Base-by-base conservation (phyloP, 2,329 filamentous ascomycete species). In the Colletotrichum sp. region DNA sequence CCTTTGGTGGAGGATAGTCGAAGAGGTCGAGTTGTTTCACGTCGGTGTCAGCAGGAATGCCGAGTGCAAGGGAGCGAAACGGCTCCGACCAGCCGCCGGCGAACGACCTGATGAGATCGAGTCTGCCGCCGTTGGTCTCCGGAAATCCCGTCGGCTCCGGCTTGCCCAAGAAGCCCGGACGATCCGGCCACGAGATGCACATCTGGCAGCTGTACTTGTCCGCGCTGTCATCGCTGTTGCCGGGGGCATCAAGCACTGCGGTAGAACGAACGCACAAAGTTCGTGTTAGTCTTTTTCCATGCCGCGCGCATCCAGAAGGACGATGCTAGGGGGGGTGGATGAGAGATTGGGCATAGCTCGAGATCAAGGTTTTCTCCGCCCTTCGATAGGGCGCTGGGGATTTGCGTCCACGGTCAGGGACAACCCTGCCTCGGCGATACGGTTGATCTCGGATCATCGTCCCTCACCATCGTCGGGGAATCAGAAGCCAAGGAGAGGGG, bases 141-240 rank as follows among this genome's bases (percentile, higher is more conserved):
- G 90, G 90, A 0, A 89, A 82, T 0, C 84, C 81, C 4, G 87
- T 84, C 0, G 83, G 79, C 0, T 79, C 55, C 7, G 82, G 78
- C 2, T 77, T 78, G 67, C 68, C 71, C 30, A 85, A 77, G 71
- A 85, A 87, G 1, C 83, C 85, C 5, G 79, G 57, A 2, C 83
- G 81, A 61, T 84, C 81, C 4, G 88, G 85, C 90, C 90, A 92
- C 1, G 89, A 90, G 16, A 89, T 78, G 39, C 89, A 86, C 15
- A 91, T 83, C 79, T 91, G 89, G 74, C 85, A 86, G 15, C 82
- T 83, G 76, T 89, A 90, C 3, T 81, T 55, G 15, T 15, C 74
- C 13, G 81, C 77, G 16, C 71, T 80, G 4, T 81, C 78, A 6
- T 81, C 73, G 8, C 82, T 82, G 71, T 88, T 89, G 10, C 83